phyloP scores from a whole-genome alignment of 192 early-diverging fungal species.

The Linnemannia exigua region DNA sequence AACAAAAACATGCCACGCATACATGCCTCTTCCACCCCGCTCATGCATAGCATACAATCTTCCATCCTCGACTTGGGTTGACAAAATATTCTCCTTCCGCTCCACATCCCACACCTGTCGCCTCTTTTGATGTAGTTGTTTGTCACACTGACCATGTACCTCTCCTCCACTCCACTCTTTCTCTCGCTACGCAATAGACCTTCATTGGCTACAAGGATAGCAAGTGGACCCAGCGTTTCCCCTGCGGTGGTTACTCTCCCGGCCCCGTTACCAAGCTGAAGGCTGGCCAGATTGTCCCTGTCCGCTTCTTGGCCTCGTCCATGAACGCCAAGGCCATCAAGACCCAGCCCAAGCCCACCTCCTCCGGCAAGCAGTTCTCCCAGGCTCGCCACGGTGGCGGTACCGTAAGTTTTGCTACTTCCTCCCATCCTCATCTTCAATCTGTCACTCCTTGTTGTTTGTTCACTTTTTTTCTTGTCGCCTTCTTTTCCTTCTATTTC shows the following conservation, averaged over 20 bases:
- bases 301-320: constrained; percentile 60
- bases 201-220: constrained; percentile 52
- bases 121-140: neutral
- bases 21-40: neutral
- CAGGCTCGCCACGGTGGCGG: constrained; percentile 76
- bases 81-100: neutral
- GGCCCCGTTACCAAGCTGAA: constrained; percentile 59
- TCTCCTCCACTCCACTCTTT: neutral
- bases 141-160: neutral
- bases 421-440: neutral
- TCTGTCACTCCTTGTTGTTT: no score
- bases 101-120: neutral
- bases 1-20: neutral
- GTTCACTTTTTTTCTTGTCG: no score
- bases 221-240: constrained; percentile 37
- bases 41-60: neutral
- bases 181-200: constrained; percentile 16
- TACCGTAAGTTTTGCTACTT: constrained; percentile 23
- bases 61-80: neutral
- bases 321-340: constrained; percentile 33
- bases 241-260: constrained; percentile 58
- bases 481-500: neutral
- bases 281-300: constrained; percentile 63
- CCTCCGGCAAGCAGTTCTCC: constrained; percentile 28
- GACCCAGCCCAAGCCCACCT: constrained; percentile 49